phyloP scores from a whole-genome alignment of 164 flowering plant species.

The Malania oleifera region DNA sequence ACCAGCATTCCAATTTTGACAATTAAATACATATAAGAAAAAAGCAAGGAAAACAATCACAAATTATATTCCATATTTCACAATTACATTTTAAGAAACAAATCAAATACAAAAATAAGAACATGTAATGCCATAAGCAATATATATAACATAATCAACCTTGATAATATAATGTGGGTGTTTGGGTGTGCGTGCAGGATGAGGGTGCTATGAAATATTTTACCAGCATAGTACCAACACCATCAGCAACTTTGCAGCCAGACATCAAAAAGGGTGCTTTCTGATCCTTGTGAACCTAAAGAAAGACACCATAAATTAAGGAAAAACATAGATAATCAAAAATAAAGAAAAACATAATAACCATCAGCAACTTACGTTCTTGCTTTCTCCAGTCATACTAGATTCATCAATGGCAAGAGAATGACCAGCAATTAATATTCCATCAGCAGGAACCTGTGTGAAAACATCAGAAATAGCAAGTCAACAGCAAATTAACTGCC shows the following conservation, averaged over 20 bases:
- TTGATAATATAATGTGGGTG: no score
- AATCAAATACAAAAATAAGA: not conserved
- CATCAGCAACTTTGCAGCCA: constrained; percentile 1
- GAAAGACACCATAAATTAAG: not conserved
- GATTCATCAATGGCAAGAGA: constrained; percentile 3
- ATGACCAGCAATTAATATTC: not conserved
- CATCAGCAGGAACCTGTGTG: constrained; percentile 2
- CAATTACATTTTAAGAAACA: not conserved
- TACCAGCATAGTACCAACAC: constrained; percentile 3
- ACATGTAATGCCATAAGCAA: constrained; percentile 1
- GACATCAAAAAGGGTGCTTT: constrained; percentile 2
- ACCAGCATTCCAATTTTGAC: not conserved
- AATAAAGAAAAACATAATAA: no score
- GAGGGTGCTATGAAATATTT: no score
- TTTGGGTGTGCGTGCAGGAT: no score
- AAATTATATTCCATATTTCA: not conserved
- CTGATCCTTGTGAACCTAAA: not conserved
- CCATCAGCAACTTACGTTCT: not conserved
- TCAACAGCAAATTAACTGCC: no score
- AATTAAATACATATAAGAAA: no score
- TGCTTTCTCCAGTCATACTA: constrained; percentile 3
- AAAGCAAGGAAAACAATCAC: not conserved
- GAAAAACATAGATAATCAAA: not conserved
- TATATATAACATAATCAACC: not conserved
- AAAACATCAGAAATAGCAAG: not conserved